phyloP scores from a whole-genome alignment of 495 filamentous ascomycete species.

The Penicillium crystallinum region DNA sequence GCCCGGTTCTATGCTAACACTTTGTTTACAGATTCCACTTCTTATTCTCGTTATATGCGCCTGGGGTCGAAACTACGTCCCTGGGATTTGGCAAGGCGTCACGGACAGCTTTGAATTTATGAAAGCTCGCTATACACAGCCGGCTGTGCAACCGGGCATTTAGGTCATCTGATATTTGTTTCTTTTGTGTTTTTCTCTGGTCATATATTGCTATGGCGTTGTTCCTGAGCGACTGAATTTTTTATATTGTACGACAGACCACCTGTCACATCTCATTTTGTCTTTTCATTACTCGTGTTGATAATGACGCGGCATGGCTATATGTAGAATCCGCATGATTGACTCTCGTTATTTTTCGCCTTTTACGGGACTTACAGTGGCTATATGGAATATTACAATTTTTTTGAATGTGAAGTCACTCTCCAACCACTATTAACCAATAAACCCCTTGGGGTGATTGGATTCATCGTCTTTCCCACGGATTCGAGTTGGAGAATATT shows the following conservation, averaged over 20 bases:
- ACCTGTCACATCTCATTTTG: slow-evolving; percentile 14
- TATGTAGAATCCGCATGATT: slow-evolving; percentile 6
- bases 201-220: slow-evolving; percentile 24
- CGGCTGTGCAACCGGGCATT: slow-evolving; percentile 33
- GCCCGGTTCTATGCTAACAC: slow-evolving; percentile 20
- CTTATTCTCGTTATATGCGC: slow-evolving; percentile 59
- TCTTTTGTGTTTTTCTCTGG: slow-evolving; percentile 18
- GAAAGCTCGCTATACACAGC: slow-evolving; percentile 39
- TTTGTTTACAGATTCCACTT: slow-evolving; percentile 33
- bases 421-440: too few species aligned
- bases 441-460: too few species aligned
- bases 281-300: slow-evolving; percentile 19
- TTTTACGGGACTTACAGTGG: not conserved
- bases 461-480: too few species aligned
- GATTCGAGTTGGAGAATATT: too few species aligned
- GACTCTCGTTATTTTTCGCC: not conserved
- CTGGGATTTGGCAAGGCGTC: slow-evolving; percentile 46
- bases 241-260: slow-evolving; percentile 5
- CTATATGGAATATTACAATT: too few species aligned
- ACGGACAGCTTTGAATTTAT: slow-evolving; percentile 43
- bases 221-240: slow-evolving; percentile 18
- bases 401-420: too few species aligned
- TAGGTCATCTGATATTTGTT: slow-evolving; percentile 21
- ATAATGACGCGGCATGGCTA: slow-evolving; percentile 42
- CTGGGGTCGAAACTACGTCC: slow-evolving; percentile 58